Conservation (phyloP, 2,329 filamentous ascomycete genomes). For the Aquanectria penicillioides region DNA sequence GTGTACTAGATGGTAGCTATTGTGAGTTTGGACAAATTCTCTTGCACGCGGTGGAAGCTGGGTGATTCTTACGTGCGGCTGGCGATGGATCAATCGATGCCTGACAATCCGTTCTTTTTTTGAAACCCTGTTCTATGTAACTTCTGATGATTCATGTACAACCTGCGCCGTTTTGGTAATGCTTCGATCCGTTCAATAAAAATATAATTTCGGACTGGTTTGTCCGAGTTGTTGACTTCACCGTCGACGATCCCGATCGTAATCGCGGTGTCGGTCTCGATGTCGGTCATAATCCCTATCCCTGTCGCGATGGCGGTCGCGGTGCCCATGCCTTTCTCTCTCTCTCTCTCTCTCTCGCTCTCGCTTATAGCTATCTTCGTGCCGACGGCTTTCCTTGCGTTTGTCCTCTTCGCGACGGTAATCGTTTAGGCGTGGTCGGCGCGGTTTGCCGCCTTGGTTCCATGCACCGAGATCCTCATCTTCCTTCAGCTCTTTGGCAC, state of each 20-base stretch:
- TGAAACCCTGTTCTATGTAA: constrained; percentile 20
- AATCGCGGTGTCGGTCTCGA: constrained; percentile 35
- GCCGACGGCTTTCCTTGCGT: constrained; percentile 54
- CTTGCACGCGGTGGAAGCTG: constrained; percentile 3
- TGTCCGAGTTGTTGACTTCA: constrained; percentile 14
- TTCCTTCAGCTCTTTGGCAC: constrained; percentile 82
- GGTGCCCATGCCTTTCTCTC: constrained; percentile 50
- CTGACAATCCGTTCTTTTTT: neutral
- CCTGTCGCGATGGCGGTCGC: constrained; percentile 42
- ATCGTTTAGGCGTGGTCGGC: constrained; percentile 59
- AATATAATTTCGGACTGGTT: neutral
- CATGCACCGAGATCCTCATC: constrained; percentile 81
- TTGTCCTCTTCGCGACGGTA: constrained; percentile 58
- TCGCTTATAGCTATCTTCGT: constrained; percentile 59
- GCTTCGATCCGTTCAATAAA: neutral
- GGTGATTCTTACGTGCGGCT: constrained; percentile 20
- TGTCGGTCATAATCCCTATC: constrained; percentile 34
- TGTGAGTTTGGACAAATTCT: constrained; percentile 27
- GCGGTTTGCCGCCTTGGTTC: constrained; percentile 72
- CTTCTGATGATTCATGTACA: constrained; percentile 4
- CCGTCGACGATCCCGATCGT: constrained; percentile 37
- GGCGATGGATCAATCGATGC: neutral
- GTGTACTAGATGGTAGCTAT: constrained; percentile 22
- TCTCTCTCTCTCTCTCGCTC: constrained; percentile 52
- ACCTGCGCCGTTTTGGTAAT: neutral